Percentiles rank a stretch among this genome's conserved stretches.
Evolutionary conservation across 2,329 filamentous ascomycete genomes (phyloP).

Genomic region (Pseudogymnoascus pannorum): DNA sequence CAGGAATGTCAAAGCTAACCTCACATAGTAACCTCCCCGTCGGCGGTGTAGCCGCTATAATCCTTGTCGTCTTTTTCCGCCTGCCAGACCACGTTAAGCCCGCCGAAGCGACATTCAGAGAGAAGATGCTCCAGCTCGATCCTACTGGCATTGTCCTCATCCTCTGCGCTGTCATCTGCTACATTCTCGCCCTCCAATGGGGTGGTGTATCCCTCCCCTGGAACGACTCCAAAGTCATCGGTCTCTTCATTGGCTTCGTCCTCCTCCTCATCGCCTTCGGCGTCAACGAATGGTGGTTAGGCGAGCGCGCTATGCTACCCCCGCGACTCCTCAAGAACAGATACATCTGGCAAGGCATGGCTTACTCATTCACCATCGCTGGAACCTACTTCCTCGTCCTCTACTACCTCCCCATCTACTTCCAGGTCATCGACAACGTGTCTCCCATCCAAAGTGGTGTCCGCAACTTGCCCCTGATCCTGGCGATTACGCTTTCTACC

Average conservation of each 20-base stretch:
- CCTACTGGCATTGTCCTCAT: conserved; percentile 38
- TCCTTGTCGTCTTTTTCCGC: conserved; percentile 38
- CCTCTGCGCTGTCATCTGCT: conserved; percentile 37
- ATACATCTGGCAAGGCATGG: conserved; percentile 35
- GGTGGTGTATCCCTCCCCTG: conserved; percentile 39
- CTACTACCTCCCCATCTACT: conserved; percentile 45
- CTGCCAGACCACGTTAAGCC: conserved; percentile 35
- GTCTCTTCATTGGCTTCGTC: conserved; percentile 35
- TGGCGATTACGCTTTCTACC: conserved; percentile 37
- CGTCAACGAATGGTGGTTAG: conserved; percentile 35
- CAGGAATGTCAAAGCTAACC: background rate
- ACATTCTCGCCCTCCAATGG: conserved; percentile 42
- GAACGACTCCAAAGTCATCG: conserved; percentile 36
- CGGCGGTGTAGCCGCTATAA: conserved; percentile 32
- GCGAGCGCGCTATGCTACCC: conserved; percentile 44
- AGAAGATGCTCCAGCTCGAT: conserved; percentile 44
- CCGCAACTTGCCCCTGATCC: conserved; percentile 36
- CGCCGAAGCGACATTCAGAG: conserved; percentile 30
- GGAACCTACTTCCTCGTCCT: conserved; percentile 38
- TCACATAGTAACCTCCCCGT: conserved; percentile 36
- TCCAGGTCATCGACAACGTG: conserved; percentile 40
- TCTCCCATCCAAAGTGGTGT: conserved; percentile 33
- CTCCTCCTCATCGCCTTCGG: conserved; percentile 30
- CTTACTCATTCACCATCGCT: conserved; percentile 38
- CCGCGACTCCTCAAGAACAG: conserved; percentile 37